phyloP scores from a whole-genome alignment of 1,139 yeast genomes.

The Saccharomycopsis crataegensis region DNA sequence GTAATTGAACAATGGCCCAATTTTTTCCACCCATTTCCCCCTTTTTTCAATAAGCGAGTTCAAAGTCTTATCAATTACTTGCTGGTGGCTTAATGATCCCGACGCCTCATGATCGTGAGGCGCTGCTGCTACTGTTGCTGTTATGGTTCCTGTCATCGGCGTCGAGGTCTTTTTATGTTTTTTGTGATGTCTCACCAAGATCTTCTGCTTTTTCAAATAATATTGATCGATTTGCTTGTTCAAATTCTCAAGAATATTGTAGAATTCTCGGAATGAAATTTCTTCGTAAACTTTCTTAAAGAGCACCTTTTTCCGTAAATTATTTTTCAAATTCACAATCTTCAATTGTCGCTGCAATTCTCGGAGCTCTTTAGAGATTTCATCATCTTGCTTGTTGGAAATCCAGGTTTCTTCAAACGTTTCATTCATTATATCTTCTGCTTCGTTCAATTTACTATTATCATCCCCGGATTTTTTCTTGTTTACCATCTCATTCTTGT shows the following conservation, averaged over 20 bases:
- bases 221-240: conserved; percentile 97
- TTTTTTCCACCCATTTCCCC: conserved; percentile 77
- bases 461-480: conserved; percentile 28
- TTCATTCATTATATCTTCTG: conserved; percentile 19
- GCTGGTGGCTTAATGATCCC: conserved; percentile 32
- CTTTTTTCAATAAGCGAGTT: conserved; percentile 79
- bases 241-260: conserved; percentile 81
- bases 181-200: conserved; percentile 76
- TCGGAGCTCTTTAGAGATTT: conserved; percentile 79
- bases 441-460: conserved; percentile 26
- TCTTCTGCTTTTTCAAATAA: conserved; percentile 74
- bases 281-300: conserved; percentile 80
- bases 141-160: conserved; percentile 4
- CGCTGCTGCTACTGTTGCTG: conserved; percentile 24
- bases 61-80: conserved; percentile 68
- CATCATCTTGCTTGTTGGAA: conserved; percentile 84
- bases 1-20: conserved; percentile 74
- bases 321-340: conserved; percentile 55
- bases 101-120: conserved; percentile 11
- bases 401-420: conserved; percentile 70
- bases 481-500: conserved; percentile 29
- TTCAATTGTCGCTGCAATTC: conserved; percentile 61
- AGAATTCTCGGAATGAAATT: conserved; percentile 91
- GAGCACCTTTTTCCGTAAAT: conserved; percentile 56
- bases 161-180: conserved; percentile 27